These are phyloP conservation scores for Amanita subjunquillea DNA, from an alignment of 768 basidiomycete species.

Conservation along the genomic window DNA sequence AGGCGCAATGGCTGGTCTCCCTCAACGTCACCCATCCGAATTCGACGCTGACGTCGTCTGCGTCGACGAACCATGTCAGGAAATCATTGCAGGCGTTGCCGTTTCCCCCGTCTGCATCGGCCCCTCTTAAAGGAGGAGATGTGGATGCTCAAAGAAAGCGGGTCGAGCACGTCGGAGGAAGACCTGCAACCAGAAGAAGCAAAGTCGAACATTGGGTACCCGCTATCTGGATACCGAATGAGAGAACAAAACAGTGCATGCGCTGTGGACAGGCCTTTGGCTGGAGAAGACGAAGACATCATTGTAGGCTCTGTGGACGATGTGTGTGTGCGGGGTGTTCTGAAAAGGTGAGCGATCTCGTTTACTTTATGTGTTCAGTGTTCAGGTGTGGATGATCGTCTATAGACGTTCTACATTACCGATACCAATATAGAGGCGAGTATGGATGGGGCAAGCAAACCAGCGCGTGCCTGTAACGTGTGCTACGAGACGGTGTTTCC, in stretches of 20 bases:
- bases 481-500: constrained; percentile 88
- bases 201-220: constrained; percentile 80
- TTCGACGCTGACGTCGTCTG: too few relatives aligned
- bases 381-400: not conserved
- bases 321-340: constrained; percentile 86
- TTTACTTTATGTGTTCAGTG: not conserved
- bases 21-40: too few relatives aligned
- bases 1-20: constrained; percentile 13
- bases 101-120: constrained; percentile 21
- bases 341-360: constrained; percentile 42
- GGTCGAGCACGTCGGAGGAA: constrained; percentile 2
- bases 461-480: constrained; percentile 74
- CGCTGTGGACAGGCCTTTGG: constrained; percentile 70
- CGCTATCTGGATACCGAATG: constrained; percentile 88
- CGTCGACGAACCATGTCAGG: too few relatives aligned
- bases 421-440: constrained; percentile 27
- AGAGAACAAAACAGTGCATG: constrained; percentile 78
- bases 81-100: too few relatives aligned
- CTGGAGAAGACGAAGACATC: constrained; percentile 72
- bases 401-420: constrained; percentile 78
- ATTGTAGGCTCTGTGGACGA: constrained; percentile 77
- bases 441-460: constrained; percentile 34
- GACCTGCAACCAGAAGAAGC: constrained; percentile 22
- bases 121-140: constrained; percentile 18
- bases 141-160: constrained; percentile 4